Conservation (phyloP, 1,284 basidiomycete genomes). For the Cryptococcus sp. region DNA sequence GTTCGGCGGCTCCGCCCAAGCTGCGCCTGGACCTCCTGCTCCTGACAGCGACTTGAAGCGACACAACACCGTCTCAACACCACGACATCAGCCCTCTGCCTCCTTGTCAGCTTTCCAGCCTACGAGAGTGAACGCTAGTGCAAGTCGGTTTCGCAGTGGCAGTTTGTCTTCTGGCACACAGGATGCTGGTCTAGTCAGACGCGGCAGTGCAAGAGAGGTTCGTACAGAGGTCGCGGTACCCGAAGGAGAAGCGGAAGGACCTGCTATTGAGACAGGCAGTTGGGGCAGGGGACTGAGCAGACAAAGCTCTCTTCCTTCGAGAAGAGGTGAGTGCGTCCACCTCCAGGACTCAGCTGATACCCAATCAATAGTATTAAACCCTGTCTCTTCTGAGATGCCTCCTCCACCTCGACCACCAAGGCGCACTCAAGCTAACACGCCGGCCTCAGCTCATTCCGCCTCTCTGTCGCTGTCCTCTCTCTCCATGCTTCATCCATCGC, state of each 20-base stretch:
- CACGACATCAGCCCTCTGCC: constrained; percentile 30
- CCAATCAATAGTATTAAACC: neutral
- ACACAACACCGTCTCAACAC: constrained; percentile 40
- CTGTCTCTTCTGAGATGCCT: too few species aligned
- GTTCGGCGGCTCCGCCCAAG: constrained; percentile 15
- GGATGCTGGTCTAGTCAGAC: constrained; percentile 28
- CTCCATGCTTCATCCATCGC: constrained; percentile 30
- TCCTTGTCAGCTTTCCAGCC: constrained; percentile 33
- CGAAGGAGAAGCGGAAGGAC: constrained; percentile 26
- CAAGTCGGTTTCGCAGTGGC: constrained; percentile 29
- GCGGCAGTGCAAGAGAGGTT: constrained; percentile 30
- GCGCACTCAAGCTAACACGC: constrained; percentile 24
- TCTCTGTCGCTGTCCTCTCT: constrained; percentile 45
- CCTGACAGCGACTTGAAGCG: constrained; percentile 41
- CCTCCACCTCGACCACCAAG: constrained; percentile 45
- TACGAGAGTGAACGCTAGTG: constrained; percentile 2
- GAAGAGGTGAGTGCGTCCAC: constrained; percentile 37
- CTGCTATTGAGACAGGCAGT: constrained; percentile 25
- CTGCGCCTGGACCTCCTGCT: constrained; percentile 30
- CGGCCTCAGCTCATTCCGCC: constrained; percentile 27
- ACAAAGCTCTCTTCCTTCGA: constrained; percentile 45
- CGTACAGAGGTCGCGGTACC: constrained; percentile 33
- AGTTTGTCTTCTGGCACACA: constrained; percentile 25
- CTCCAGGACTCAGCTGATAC: neutral
- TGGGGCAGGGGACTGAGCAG: constrained; percentile 44